Evolutionary conservation across 2,329 filamentous ascomycete genomes (phyloP).

Genomic region (Pseudogymnoascus sp.): DNA sequence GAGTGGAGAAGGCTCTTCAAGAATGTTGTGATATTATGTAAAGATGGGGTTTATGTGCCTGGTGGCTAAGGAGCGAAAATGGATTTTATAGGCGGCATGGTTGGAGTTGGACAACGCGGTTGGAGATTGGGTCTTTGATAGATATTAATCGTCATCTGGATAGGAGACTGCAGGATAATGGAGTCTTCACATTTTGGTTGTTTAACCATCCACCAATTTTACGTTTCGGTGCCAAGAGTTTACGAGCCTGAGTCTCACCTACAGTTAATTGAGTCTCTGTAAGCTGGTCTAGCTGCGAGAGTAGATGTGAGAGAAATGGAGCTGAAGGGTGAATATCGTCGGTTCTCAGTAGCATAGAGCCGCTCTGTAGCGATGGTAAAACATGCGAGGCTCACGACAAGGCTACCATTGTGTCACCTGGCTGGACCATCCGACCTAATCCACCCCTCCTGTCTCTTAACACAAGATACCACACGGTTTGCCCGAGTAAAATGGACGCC

Average conservation of each 20-base stretch:
- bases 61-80: constrained; percentile 16
- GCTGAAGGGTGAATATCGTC: neutral
- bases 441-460: neutral
- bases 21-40: constrained; percentile 79
- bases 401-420: neutral
- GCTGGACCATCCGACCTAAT: neutral
- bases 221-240: neutral
- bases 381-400: neutral
- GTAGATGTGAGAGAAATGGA: neutral
- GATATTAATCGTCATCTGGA: neutral
- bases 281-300: neutral
- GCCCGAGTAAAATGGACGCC: constrained; percentile 16
- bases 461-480: neutral
- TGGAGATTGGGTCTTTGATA: neutral
- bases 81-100: neutral
- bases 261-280: neutral
- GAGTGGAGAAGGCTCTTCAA: constrained; percentile 98
- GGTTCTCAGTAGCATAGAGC: neutral
- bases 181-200: neutral
- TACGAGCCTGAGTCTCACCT: neutral
- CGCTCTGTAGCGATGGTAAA: neutral
- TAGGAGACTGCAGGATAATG: neutral
- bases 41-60: constrained; percentile 69
- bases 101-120: constrained; percentile 1
- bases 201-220: neutral